A percentile compares a stretch with the other conserved stretches of the same genome.
phyloP scores from a whole-genome alignment of 345 rosid species.

The Clausena lansium region DNA sequence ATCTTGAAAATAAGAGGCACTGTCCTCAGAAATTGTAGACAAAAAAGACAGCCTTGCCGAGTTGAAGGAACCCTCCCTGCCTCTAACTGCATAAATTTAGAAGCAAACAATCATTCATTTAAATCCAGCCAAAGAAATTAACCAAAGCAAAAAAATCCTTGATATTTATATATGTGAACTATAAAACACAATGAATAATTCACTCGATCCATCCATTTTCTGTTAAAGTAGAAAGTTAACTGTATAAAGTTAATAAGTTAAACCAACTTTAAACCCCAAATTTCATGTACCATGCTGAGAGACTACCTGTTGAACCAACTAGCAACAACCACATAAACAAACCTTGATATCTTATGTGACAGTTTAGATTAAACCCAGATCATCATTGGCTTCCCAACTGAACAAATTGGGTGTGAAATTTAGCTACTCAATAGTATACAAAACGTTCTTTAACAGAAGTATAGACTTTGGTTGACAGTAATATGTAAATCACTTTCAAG shows the following conservation, averaged over 20 bases:
- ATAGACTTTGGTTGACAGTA: neutral
- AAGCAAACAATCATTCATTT: constrained; percentile 11
- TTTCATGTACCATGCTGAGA: neutral
- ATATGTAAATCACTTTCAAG: neutral
- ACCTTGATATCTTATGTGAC: neutral
- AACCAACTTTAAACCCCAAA: neutral
- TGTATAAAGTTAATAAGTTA: neutral
- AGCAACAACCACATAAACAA: neutral
- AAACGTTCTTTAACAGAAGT: neutral
- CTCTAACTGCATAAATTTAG: constrained; percentile 37
- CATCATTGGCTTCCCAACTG: neutral
- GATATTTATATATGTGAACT: neutral
- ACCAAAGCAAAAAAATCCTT: neutral
- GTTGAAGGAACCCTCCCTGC: constrained; percentile 40
- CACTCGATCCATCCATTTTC: neutral
- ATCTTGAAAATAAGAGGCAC: constrained; percentile 25
- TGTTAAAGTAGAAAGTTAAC: neutral
- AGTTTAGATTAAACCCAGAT: neutral
- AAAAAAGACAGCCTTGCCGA: constrained; percentile 41
- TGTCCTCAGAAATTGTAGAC: constrained; percentile 44
- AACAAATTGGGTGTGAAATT: neutral
- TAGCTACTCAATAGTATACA: neutral
- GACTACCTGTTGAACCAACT: neutral
- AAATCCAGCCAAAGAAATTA: neutral
- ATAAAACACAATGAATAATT: neutral